These are phyloP conservation scores for Fusarium brachygibbosum DNA, from an alignment of 2,329 filamentous ascomycete species.

Conservation along the genomic window DNA sequence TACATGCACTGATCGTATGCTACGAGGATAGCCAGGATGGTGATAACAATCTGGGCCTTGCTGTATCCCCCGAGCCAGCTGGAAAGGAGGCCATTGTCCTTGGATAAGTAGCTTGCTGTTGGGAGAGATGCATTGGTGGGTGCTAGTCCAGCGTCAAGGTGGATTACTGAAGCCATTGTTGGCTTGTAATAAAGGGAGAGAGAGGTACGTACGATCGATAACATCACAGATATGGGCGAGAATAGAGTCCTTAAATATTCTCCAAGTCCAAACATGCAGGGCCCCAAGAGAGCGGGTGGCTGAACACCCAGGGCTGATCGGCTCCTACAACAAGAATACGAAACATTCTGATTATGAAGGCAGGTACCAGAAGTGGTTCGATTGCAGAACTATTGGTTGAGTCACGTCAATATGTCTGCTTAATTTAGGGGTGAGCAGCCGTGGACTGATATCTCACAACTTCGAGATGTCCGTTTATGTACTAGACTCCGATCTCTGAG, in stretches of 20 bases:
- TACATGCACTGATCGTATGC: slow-evolving; percentile 66
- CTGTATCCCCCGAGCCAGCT: slow-evolving; percentile 22
- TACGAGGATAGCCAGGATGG: slow-evolving; percentile 52
- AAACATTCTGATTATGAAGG: background rate
- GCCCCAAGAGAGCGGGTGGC: rapidly evolving
- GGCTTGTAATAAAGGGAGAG: background rate
- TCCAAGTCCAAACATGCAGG: background rate
- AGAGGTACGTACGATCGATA: background rate
- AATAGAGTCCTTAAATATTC: background rate
- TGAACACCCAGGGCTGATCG: background rate
- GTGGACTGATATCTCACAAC: slow-evolving; percentile 33
- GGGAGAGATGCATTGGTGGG: slow-evolving; percentile 14
- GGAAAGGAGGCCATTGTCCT: slow-evolving; percentile 15
- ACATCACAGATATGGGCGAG: too few species aligned
- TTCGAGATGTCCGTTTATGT: slow-evolving; percentile 26
- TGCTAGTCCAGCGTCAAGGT: background rate
- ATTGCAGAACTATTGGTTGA: background rate
- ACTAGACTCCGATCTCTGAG: slow-evolving; percentile 45
- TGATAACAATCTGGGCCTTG: slow-evolving; percentile 42
- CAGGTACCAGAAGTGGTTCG: too few species aligned
- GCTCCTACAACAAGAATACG: slow-evolving; percentile 23
- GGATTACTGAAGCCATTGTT: slow-evolving; percentile 11
- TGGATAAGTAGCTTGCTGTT: background rate
- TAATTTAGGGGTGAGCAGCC: background rate
- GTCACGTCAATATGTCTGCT: background rate